phyloP scores from a whole-genome alignment of 2,329 filamentous ascomycete genomes.

The Trichoderma polysporum region DNA sequence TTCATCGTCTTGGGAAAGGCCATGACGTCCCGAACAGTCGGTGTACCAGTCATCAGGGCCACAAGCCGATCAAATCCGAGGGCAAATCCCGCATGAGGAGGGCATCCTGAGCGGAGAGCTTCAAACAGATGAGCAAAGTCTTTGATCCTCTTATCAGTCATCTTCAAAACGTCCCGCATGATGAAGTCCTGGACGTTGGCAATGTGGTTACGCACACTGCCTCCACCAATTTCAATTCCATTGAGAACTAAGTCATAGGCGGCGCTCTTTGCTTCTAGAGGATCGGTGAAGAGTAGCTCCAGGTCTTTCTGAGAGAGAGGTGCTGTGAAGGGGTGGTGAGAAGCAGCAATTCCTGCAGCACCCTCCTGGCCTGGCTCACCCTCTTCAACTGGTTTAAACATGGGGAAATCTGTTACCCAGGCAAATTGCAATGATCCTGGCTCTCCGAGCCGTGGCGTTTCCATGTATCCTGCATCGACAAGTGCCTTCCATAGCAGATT shows the following conservation, averaged over 20 bases:
- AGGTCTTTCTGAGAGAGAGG: conserved; percentile 72
- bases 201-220: conserved; percentile 87
- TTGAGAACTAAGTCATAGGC: conserved; percentile 97
- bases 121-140: conserved; percentile 85
- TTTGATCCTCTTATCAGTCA: conserved; percentile 67
- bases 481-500: conserved; percentile 68
- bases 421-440: conserved; percentile 61
- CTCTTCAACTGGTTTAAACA: conserved; percentile 74
- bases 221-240: conserved; percentile 89
- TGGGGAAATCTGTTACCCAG: conserved; percentile 89
- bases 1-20: conserved; percentile 93
- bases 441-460: conserved; percentile 38
- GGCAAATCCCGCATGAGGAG: conserved; percentile 91
- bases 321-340: conserved; percentile 95
- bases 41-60: conserved; percentile 72
- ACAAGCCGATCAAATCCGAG: conserved; percentile 87
- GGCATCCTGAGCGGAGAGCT: conserved; percentile 81
- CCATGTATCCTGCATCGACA: conserved; percentile 60
- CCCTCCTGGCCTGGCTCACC: conserved; percentile 77
- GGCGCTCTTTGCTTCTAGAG: conserved; percentile 72
- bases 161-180: conserved; percentile 78
- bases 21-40: conserved; percentile 88
- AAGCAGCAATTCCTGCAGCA: conserved; percentile 74
- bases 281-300: conserved; percentile 69
- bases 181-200: conserved; percentile 80